Conservation (phyloP, 2,329 filamentous ascomycete species). For the Aspergillus pseudoglaucus region DNA sequence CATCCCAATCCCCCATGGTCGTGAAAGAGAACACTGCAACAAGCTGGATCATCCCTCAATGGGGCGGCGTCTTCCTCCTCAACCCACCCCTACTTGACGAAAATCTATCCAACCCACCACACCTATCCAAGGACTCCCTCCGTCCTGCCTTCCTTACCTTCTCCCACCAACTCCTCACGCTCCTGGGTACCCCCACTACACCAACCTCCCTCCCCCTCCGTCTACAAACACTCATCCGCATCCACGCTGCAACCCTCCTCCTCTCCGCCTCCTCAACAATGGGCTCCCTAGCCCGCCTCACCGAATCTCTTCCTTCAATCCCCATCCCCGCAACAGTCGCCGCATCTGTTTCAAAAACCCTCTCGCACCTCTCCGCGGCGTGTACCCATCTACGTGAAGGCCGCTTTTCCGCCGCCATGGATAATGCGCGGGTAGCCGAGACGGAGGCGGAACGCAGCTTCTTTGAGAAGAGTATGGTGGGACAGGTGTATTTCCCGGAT, state of each 20-base stretch:
- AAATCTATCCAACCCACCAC: conserved; percentile 32
- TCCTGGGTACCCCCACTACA: conserved; percentile 75
- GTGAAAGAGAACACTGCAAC: conserved; percentile 57
- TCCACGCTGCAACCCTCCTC: conserved; percentile 76
- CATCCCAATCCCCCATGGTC: conserved; percentile 54
- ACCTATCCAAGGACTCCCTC: conserved; percentile 60
- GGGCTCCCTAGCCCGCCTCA: conserved; percentile 83
- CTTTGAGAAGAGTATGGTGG: conserved; percentile 98
- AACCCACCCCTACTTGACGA: conserved; percentile 42
- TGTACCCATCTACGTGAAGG: conserved; percentile 63
- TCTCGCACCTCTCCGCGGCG: conserved; percentile 68
- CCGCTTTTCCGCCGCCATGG: conserved; percentile 60
- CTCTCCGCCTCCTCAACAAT: conserved; percentile 88
- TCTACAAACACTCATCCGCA: conserved; percentile 75
- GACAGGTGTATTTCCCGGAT: conserved; percentile 95
- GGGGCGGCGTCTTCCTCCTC: conserved; percentile 73
- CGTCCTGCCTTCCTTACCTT: conserved; percentile 82
- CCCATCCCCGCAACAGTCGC: conserved; percentile 84
- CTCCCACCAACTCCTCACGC: conserved; percentile 78
- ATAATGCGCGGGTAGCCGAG: conserved; percentile 78
- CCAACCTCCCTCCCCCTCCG: conserved; percentile 75
- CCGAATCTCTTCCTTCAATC: conserved; percentile 76
- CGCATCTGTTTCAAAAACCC: conserved; percentile 72
- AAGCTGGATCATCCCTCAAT: conserved; percentile 93
- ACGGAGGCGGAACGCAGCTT: conserved; percentile 87